Base-by-base conservation (phyloP, 2,329 filamentous ascomycete species). In the Penicillium polonicum region DNA sequence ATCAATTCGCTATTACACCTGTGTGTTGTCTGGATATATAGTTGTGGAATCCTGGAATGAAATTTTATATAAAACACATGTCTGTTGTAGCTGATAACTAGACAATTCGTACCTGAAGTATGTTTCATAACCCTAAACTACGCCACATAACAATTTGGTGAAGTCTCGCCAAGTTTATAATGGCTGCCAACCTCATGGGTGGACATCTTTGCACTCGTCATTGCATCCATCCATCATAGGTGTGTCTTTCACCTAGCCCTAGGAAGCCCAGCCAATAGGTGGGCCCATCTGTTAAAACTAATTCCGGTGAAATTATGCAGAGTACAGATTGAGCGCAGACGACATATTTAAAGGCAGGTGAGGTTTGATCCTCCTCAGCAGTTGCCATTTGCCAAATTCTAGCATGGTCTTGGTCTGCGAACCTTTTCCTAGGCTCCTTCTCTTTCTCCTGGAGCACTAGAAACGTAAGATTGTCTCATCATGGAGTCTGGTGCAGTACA, bases 1-100 rank as follows among this genome's bases (percentile, higher is more conserved):
- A 74, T 67, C 68, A 66, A 62, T 60, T 51, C 55, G 55, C 58
- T 48, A 51, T 56, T 44, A 52, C 49, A 41, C 35, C 57, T 55
- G 41, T 48, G 46, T 50, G 46, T 38, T 58, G 23, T 45, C 38
- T 50, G 44, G 41, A 52, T 52, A 36, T 51, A 48, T 52, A n/a
- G n/a, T 53, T 42, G 52, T 56, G 65, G 51, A 60, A 65, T 68
- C 49, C 60, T 60, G 42, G n/a, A 44, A 48, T 42, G 39, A 61
- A 63, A 2, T 27, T 21, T 12, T 29, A 1, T 13, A 2, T 31
- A 31, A 5, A 12, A 31, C 2, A 8, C 3, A 15, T 48, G 2
- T 23, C 5, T 25, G 19, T 13, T 48, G 31, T 21, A 33, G 44
- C 6, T 46, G 6, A 21, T 15, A 15, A 2, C 29, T n/a, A n/a